phyloP scores from a whole-genome alignment of 345 rosid species.

The Moricandia arvensis region DNA sequence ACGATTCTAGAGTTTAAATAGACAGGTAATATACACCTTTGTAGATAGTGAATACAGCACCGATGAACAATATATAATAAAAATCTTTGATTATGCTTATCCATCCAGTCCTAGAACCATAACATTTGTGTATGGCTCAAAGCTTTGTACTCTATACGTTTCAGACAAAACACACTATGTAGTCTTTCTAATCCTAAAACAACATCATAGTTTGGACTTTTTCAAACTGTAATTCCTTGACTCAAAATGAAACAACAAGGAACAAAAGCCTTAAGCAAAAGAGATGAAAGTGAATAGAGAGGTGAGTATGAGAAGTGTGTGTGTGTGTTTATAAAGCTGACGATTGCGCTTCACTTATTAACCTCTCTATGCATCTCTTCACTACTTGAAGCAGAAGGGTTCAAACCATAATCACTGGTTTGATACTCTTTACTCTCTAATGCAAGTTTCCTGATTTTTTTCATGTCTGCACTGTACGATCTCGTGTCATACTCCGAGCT shows the following conservation, averaged over 20 bases:
- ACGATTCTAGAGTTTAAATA: no score
- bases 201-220: no score
- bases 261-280: not conserved
- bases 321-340: not conserved
- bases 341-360: slow-evolving; percentile 22
- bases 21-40: no score
- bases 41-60: no score
- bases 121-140: no score
- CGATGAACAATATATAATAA: no score
- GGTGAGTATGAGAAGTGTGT: slow-evolving; percentile 12
- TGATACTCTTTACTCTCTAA: slow-evolving; percentile 41
- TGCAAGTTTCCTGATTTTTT: slow-evolving; percentile 45
- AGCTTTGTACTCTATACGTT: no score
- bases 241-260: not conserved
- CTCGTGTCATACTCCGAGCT: slow-evolving; percentile 41
- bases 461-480: slow-evolving; percentile 54
- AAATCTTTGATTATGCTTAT: no score
- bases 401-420: slow-evolving; percentile 72
- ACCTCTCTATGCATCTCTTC: slow-evolving; percentile 37
- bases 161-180: no score
- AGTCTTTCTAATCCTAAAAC: no score
- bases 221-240: slow-evolving; percentile 5
- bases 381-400: slow-evolving; percentile 67
- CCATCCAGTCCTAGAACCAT: no score
- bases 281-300: not conserved